These are phyloP conservation scores for Sporothrix brunneoviolacea DNA, from an alignment of 2,329 filamentous ascomycete genomes.

Conservation along the genomic window DNA sequence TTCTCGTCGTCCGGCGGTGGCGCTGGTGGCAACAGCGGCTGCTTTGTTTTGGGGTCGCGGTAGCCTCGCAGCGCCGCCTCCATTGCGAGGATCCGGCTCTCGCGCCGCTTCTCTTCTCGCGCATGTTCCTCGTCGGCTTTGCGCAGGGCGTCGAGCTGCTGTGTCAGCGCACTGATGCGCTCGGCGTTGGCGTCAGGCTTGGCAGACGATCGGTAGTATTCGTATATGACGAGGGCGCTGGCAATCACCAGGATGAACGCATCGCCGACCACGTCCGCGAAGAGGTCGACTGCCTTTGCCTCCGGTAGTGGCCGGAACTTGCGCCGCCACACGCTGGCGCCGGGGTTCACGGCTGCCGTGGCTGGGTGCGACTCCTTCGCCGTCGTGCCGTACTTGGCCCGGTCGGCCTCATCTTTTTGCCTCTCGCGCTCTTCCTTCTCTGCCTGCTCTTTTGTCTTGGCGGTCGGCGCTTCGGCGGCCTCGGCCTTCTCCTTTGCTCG, in stretches of 20 bases:
- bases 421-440: slow-evolving; percentile 43
- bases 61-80: slow-evolving; percentile 47
- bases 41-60: slow-evolving; percentile 51
- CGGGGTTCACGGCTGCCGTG: slow-evolving; percentile 18
- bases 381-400: slow-evolving; percentile 36
- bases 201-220: slow-evolving; percentile 51
- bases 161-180: slow-evolving; percentile 44
- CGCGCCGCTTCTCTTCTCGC: slow-evolving; percentile 39
- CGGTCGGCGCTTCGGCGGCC: slow-evolving; percentile 55
- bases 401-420: slow-evolving; percentile 44
- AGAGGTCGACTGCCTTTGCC: slow-evolving; percentile 58
- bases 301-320: slow-evolving; percentile 59
- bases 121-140: slow-evolving; percentile 44
- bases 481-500: slow-evolving; percentile 56
- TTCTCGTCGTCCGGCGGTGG: background rate
- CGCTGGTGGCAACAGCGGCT: slow-evolving; percentile 39
- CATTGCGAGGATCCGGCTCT: slow-evolving; percentile 42
- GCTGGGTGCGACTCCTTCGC: slow-evolving; percentile 34
- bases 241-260: slow-evolving; percentile 57
- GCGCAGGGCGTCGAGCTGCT: slow-evolving; percentile 43
- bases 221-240: slow-evolving; percentile 50
- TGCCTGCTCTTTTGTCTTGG: slow-evolving; percentile 57
- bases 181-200: slow-evolving; percentile 55
- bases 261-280: slow-evolving; percentile 60
- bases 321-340: slow-evolving; percentile 50